Evolutionary conservation across 2,329 filamentous ascomycete genomes (phyloP).

Genomic region (Gnomoniopsis smithogilvyi): DNA sequence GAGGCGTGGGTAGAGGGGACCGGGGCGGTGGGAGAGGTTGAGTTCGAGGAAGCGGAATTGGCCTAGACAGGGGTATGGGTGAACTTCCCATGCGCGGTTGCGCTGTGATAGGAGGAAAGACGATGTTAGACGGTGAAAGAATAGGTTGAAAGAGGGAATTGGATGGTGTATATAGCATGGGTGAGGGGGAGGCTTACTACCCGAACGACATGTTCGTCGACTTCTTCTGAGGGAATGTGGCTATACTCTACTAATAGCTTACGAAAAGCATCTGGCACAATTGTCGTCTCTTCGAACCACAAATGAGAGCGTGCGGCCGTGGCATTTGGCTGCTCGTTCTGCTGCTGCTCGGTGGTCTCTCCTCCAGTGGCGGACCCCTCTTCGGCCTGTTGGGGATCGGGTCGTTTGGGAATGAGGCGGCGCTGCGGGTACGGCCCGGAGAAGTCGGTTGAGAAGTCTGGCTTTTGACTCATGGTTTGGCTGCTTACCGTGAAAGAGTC

Average conservation of each 20-base stretch:
- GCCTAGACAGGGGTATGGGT: slow-evolving; percentile 41
- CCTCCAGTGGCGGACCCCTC: not conserved
- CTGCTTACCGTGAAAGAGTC: not conserved
- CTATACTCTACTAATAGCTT: slow-evolving; percentile 8
- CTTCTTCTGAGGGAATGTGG: not conserved
- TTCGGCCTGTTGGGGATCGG: not conserved
- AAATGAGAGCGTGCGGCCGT: slow-evolving; percentile 2
- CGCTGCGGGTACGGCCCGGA: not conserved
- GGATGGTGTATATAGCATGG: too few relatives aligned
- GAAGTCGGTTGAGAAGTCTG: not conserved
- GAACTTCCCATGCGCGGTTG: slow-evolving; percentile 23
- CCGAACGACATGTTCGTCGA: slow-evolving; percentile 13
- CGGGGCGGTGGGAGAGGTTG: slow-evolving; percentile 28
- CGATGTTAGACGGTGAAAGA: not conserved
- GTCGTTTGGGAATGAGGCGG: not conserved
- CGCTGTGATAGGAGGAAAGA: slow-evolving; percentile 7
- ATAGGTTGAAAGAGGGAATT: not conserved
- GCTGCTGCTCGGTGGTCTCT: not conserved
- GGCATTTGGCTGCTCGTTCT: not conserved
- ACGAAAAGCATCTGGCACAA: slow-evolving; percentile 8
- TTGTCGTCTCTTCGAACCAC: slow-evolving; percentile 11
- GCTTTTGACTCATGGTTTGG: not conserved
- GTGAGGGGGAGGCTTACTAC: not conserved
- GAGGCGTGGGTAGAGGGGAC: slow-evolving; percentile 27
- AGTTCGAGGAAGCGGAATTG: slow-evolving; percentile 40